These are phyloP conservation scores for Lunularia cruciata DNA, from an alignment of 225 moss, liverwort and hornwort genomes.

Conservation along the genomic window DNA sequence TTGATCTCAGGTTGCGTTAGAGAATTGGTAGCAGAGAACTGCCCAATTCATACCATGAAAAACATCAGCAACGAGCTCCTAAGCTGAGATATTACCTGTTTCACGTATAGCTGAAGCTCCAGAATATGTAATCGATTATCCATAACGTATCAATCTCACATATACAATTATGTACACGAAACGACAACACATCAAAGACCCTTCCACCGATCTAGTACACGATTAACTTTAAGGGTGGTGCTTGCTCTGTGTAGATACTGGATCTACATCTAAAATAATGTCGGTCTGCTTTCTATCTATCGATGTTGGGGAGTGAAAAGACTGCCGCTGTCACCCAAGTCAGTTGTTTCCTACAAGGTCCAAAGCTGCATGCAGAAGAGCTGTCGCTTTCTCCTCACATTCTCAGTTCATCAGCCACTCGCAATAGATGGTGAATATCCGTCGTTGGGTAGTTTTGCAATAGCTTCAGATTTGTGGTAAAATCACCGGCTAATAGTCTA, in stretches of 20 bases:
- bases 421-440: conserved; percentile 71
- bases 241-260: conserved; percentile 5
- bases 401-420: conserved; percentile 68
- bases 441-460: conserved; percentile 82
- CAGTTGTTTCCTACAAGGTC: neutral
- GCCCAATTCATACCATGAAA: neutral
- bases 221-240: conserved; percentile 10
- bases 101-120: neutral
- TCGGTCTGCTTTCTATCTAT: neutral
- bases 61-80: neutral
- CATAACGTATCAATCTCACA: conserved; percentile 17
- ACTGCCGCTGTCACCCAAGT: neutral
- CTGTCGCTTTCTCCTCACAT: conserved; percentile 11
- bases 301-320: neutral
- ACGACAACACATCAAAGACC: conserved; percentile 15
- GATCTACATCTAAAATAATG: neutral
- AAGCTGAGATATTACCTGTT: neutral
- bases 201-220: conserved; percentile 3
- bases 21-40: too few relatives aligned
- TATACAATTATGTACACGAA: conserved; percentile 29
- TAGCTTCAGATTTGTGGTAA: conserved; percentile 94
- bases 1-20: too few relatives aligned
- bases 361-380: neutral
- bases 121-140: conserved; percentile 7
- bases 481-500: conserved; percentile 87